Conservation (phyloP, 2,329 filamentous ascomycete species). For the Fusarium stilboides region DNA sequence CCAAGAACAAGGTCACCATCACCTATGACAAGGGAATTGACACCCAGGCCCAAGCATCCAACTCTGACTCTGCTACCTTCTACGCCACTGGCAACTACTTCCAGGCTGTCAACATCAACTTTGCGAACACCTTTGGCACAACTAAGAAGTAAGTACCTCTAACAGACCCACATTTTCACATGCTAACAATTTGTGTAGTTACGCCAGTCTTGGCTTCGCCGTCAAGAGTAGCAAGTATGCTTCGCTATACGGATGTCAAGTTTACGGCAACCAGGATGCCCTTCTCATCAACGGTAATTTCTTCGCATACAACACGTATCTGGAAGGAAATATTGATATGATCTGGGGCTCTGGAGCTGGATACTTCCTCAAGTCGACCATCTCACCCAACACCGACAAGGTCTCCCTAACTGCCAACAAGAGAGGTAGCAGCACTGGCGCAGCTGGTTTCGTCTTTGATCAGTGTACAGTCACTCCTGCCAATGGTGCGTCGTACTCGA, state of each 20-base stretch:
- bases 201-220: constrained; percentile 62
- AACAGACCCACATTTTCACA: fast-evolving
- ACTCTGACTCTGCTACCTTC: constrained; percentile 47
- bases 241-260: constrained; percentile 59
- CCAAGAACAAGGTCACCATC: constrained; percentile 44
- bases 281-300: constrained; percentile 64
- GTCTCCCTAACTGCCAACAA: constrained; percentile 56
- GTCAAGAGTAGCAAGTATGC: constrained; percentile 56
- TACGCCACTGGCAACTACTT: constrained; percentile 47
- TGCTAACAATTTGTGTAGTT: constrained; percentile 47
- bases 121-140: constrained; percentile 44
- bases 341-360: constrained; percentile 60
- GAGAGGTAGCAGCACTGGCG: constrained; percentile 55
- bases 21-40: constrained; percentile 45
- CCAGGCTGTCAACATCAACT: constrained; percentile 48
- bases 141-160: constrained; percentile 31
- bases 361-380: constrained; percentile 59
- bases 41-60: constrained; percentile 42
- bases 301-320: constrained; percentile 61
- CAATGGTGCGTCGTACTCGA: constrained; percentile 44
- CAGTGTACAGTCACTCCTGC: constrained; percentile 52
- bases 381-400: constrained; percentile 51
- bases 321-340: constrained; percentile 66
- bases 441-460: constrained; percentile 55
- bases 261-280: constrained; percentile 66